Base-by-base conservation (phyloP, 495 filamentous ascomycete species). In the Amorphotheca resinae region DNA sequence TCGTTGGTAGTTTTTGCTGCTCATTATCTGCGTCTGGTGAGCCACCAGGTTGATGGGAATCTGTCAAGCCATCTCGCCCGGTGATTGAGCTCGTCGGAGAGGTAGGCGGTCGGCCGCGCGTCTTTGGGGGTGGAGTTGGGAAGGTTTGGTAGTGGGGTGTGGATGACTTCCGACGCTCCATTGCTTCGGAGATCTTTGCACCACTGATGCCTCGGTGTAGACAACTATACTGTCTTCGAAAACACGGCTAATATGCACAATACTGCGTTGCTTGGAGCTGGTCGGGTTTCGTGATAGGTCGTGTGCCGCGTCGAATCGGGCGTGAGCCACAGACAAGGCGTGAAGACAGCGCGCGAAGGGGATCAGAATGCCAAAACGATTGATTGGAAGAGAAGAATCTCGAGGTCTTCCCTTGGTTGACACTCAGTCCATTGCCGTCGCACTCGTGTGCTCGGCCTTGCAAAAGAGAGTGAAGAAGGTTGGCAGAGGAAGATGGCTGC, bases 81-180 rank as follows among this genome's bases (percentile, higher is more conserved):
- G 46, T 43, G n/a, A n/a, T 28, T 3, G 53, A 49, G 30, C 42
- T 43, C 2, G 47, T 38, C 2, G 44, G 49, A 25, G 15, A 42
- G 15, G 28, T 43, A 31, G 43, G 48, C 21, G 41, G 43, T 15
- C 48, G 36, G 9, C 47, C 46, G 2, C 48, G 80, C n/a, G 80
- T 80, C 51, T 76, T 80, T 14, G 91, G 91, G 1, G 91, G 91
- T 33, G 79, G 76, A 0, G 86, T 94, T 21, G 87, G 86, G 56
- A 98, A 96, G 36, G 91, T 96, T 54, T 95, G 87, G 63, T 95
- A 98, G 57, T 84, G 82, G 26, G 79, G 71, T 9, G 79, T 81
- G 4, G 82, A 83, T 37, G 82, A 82, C 45, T 79, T 68, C 42
- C 75, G 82, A 36, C 67, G 65, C 9, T 54, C 48, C 48, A 57